Conservation (phyloP, 148 eudicot species). For the Camellia japonica region DNA sequence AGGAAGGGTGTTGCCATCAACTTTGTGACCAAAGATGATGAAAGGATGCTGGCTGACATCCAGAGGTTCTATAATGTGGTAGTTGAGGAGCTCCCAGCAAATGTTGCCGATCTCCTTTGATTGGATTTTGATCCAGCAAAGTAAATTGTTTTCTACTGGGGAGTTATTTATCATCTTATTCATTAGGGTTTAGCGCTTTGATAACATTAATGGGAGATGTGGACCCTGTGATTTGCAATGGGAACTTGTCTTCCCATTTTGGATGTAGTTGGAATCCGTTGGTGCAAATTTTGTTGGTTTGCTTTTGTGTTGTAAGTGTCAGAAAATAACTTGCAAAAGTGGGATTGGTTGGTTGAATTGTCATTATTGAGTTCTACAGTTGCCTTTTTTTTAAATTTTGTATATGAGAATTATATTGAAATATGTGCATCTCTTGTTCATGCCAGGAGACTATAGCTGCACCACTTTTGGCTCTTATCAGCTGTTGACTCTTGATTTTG, state of each 20-base stretch:
- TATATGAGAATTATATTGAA: background rate
- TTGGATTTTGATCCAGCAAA: background rate
- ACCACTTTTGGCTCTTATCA: no score
- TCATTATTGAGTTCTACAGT: background rate
- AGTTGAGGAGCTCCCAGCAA: constrained; percentile 47
- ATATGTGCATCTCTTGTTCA: background rate
- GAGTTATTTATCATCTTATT: background rate
- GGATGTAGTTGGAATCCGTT: background rate
- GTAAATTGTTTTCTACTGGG: background rate
- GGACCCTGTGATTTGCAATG: constrained; percentile 10
- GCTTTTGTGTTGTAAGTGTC: constrained; percentile 16
- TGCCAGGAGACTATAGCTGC: background rate
- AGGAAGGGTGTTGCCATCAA: constrained; percentile 48
- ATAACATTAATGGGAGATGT: constrained; percentile 12
- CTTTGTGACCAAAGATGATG: constrained; percentile 47
- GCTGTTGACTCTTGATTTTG: no score
- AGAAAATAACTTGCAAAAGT: constrained; percentile 16
- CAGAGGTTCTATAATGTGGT: constrained; percentile 51
- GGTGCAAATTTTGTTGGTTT: constrained; percentile 20
- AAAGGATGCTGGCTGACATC: constrained; percentile 43
- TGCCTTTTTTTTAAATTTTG: background rate
- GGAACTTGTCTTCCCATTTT: background rate
- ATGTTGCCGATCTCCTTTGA: constrained; percentile 49
- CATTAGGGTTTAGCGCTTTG: constrained; percentile 12
- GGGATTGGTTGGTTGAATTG: constrained; percentile 11